A percentile compares a stretch with the other conserved stretches of the same genome.
Conservation (phyloP, 192 early-diverging fungal genomes). For the Coemansia sp. region DNA sequence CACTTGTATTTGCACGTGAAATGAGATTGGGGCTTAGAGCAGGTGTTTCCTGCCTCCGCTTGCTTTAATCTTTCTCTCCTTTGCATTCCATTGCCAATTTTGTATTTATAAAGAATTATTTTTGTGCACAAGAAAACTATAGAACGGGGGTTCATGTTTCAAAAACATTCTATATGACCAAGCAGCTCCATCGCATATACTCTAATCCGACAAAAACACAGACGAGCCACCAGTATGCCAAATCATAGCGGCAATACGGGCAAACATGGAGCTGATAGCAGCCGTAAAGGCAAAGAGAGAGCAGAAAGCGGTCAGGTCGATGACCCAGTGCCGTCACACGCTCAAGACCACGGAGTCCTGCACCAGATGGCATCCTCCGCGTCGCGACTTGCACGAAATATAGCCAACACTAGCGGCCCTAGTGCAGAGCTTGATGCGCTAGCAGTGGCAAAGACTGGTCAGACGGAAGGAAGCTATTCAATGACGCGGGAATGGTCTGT, state of each 20-base stretch:
- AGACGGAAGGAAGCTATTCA: slow-evolving; percentile 8
- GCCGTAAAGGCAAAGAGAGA: neutral
- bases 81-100: neutral
- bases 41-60: no score
- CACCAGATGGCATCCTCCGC: slow-evolving; percentile 20
- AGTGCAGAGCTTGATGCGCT: slow-evolving; percentile 16
- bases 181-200: neutral
- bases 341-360: neutral
- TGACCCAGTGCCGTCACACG: neutral
- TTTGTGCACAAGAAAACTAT: neutral
- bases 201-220: neutral
- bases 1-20: no score
- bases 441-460: slow-evolving; percentile 26
- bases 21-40: no score
- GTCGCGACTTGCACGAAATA: slow-evolving; percentile 22
- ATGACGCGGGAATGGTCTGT: slow-evolving; percentile 26
- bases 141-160: neutral
- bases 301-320: neutral
- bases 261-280: neutral
- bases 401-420: slow-evolving; percentile 15
- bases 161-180: neutral
- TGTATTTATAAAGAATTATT: neutral
- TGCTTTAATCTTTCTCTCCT: neutral
- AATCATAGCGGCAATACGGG: neutral
- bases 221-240: neutral